Percentiles rank a stretch among this genome's conserved stretches.
Conservation (phyloP, 2,329 filamentous ascomycete genomes). For the Stachybotrys elegans region DNA sequence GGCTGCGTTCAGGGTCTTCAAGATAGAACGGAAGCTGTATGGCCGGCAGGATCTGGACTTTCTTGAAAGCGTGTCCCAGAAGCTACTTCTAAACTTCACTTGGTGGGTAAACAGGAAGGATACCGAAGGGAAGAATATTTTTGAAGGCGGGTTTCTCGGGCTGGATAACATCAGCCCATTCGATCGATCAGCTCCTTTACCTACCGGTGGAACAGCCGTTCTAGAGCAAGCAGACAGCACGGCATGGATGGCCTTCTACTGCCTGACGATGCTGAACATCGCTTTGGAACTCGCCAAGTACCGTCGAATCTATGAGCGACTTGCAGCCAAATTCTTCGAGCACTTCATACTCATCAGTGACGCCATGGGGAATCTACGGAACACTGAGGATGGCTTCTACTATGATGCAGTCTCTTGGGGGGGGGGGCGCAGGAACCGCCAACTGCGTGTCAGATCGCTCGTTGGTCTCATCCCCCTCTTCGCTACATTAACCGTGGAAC, state of each 20-base stretch:
- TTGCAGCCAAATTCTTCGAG: slow-evolving; percentile 98
- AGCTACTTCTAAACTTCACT: slow-evolving; percentile 91
- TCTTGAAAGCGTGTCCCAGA: slow-evolving; percentile 93
- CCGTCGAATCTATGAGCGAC: slow-evolving; percentile 89
- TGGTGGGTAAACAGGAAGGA: slow-evolving; percentile 99
- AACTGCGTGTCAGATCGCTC: slow-evolving; percentile 85
- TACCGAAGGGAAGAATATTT: slow-evolving; percentile 89
- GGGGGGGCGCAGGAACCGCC: slow-evolving; percentile 88
- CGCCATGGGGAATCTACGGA: slow-evolving; percentile 96
- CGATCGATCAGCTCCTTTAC: slow-evolving; percentile 91
- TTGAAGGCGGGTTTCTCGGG: slow-evolving; percentile 92
- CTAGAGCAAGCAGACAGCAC: slow-evolving; percentile 97
- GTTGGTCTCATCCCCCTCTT: slow-evolving; percentile 93
- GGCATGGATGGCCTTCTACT: slow-evolving; percentile 99
- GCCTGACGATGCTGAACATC: slow-evolving; percentile 94
- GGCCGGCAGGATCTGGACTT: slow-evolving; percentile 93
- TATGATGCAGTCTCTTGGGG: slow-evolving; percentile 98
- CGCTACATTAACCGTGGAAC: slow-evolving; percentile 86
- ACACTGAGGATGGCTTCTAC: slow-evolving; percentile 95
- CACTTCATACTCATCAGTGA: slow-evolving; percentile 98
- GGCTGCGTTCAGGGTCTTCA: slow-evolving; percentile 94
- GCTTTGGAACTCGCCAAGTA: slow-evolving; percentile 92
- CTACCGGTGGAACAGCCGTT: slow-evolving; percentile 86
- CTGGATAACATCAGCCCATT: slow-evolving; percentile 97
- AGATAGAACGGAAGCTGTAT: slow-evolving; percentile 97